Evolutionary conservation across 768 basidiomycete species (phyloP).

Genomic region (Tephrocybe sp.): DNA sequence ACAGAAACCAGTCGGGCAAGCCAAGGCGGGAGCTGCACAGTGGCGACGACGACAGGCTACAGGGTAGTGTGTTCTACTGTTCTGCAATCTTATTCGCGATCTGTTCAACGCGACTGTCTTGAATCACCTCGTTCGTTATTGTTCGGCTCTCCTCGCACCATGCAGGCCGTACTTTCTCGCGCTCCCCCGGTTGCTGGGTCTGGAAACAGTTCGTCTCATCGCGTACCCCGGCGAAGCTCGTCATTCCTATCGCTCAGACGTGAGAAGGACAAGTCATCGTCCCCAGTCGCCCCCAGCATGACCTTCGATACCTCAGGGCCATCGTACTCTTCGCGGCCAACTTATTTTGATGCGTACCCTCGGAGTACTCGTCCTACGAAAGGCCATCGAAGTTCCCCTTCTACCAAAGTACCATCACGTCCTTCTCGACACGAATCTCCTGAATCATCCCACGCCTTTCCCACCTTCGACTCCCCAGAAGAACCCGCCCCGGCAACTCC

Average conservation of each 20-base stretch:
- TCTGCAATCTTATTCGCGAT: conserved; percentile 4
- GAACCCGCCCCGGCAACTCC: conserved; percentile 28
- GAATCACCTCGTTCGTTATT: conserved; percentile 12
- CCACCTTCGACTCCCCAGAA: conserved; percentile 33
- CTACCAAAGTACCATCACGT: conserved; percentile 20
- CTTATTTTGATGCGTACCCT: conserved; percentile 50
- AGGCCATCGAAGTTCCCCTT: conserved; percentile 19
- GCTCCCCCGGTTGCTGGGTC: conserved; percentile 29
- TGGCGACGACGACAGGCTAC: not conserved
- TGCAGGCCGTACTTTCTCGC: conserved; percentile 40
- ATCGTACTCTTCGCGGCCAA: conserved; percentile 29
- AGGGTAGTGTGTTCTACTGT: not conserved
- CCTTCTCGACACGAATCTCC: conserved; percentile 14
- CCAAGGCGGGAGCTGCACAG: not conserved
- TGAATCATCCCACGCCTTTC: conserved; percentile 41
- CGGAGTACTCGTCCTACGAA: conserved; percentile 32
- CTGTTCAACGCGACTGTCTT: conserved; percentile 7
- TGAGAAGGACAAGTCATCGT: conserved; percentile 42
- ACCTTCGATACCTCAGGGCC: conserved; percentile 25
- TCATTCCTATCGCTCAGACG: conserved; percentile 59
- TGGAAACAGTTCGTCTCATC: conserved; percentile 30
- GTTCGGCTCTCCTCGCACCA: conserved; percentile 18
- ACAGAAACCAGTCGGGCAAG: not conserved
- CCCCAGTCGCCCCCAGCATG: conserved; percentile 20
- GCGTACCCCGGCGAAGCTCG: conserved; percentile 50